A percentile compares a stretch with the other conserved stretches of the same genome.
These are phyloP conservation scores for Xerocomus cyaneibrunnescens DNA, from an alignment of 1,284 basidiomycete genomes.

Conservation along the genomic window DNA sequence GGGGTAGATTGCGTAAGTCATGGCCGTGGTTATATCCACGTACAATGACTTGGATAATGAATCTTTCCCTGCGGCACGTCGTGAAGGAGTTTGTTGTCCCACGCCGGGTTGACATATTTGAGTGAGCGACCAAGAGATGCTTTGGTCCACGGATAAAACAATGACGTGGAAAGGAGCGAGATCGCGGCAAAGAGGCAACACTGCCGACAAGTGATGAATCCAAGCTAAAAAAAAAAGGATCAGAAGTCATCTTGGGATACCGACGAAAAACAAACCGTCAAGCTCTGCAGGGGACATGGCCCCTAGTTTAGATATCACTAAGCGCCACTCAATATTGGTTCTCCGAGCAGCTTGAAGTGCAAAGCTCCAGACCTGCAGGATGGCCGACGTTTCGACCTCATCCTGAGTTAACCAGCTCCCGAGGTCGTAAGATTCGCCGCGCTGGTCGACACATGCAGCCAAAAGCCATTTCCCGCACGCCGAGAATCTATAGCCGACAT, in stretches of 20 bases:
- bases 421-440: constrained; percentile 69
- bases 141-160: constrained; percentile 55
- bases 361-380: constrained; percentile 67
- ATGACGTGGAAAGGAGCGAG: constrained; percentile 52
- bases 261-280: constrained; percentile 51
- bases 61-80: constrained; percentile 27
- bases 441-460: constrained; percentile 72
- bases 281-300: constrained; percentile 56
- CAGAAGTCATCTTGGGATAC: neutral
- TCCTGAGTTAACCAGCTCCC: constrained; percentile 62
- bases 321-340: constrained; percentile 75
- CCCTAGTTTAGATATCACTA: constrained; percentile 69
- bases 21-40: constrained; percentile 44
- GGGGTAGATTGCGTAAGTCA: constrained; percentile 52
- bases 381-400: constrained; percentile 43
- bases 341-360: constrained; percentile 55
- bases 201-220: constrained; percentile 49
- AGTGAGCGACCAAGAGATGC: constrained; percentile 52
- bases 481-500: constrained; percentile 70
- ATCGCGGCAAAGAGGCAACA: constrained; percentile 36
- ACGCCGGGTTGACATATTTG: constrained; percentile 24
- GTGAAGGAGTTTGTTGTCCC: constrained; percentile 24
- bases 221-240: constrained; percentile 54
- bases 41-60: constrained; percentile 36
- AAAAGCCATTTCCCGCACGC: constrained; percentile 70